Evolutionary conservation across 805 yeast species (phyloP).

Genomic region (Sugiyamaella smithiae): DNA sequence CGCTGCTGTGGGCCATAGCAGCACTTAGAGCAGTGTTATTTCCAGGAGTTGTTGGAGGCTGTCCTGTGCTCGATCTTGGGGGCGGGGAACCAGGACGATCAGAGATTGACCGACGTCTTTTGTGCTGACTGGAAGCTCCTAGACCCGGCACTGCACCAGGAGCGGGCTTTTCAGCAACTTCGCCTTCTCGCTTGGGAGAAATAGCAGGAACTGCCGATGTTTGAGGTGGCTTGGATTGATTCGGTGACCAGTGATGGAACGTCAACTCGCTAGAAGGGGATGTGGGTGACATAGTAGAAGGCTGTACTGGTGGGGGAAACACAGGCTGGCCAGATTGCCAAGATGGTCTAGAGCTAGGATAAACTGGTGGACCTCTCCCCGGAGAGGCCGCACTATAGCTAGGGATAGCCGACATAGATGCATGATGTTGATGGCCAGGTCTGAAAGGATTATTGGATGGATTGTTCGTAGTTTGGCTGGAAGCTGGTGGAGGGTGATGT

Average conservation of each 20-base stretch:
- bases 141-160: not conserved
- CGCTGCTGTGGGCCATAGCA: slow-evolving; percentile 20
- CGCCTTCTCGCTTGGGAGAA: slow-evolving; percentile 13
- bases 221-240: slow-evolving; percentile 16
- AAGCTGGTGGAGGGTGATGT: slow-evolving; percentile 11
- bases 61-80: slow-evolving; percentile 2
- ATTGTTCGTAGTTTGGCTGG: slow-evolving; percentile 9
- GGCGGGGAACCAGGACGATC: slow-evolving; percentile 21
- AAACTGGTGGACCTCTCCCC: slow-evolving; percentile 15
- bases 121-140: slow-evolving; percentile 10
- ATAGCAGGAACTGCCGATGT: not conserved
- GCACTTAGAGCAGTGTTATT: slow-evolving; percentile 11
- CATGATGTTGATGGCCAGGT: slow-evolving; percentile 25
- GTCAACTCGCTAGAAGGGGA: slow-evolving; percentile 36
- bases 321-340: slow-evolving; percentile 12
- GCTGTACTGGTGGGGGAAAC: slow-evolving; percentile 24
- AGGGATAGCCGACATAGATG: slow-evolving; percentile 25
- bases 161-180: not conserved
- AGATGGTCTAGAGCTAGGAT: slow-evolving; percentile 7
- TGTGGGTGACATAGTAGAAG: slow-evolving; percentile 23
- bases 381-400: slow-evolving; percentile 16
- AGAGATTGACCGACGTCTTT: slow-evolving; percentile 19
- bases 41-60: not conserved
- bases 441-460: slow-evolving; percentile 20
- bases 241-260: slow-evolving; percentile 57